Conservation (phyloP, 1,284 basidiomycete species). For the Trichosporon sp. region DNA sequence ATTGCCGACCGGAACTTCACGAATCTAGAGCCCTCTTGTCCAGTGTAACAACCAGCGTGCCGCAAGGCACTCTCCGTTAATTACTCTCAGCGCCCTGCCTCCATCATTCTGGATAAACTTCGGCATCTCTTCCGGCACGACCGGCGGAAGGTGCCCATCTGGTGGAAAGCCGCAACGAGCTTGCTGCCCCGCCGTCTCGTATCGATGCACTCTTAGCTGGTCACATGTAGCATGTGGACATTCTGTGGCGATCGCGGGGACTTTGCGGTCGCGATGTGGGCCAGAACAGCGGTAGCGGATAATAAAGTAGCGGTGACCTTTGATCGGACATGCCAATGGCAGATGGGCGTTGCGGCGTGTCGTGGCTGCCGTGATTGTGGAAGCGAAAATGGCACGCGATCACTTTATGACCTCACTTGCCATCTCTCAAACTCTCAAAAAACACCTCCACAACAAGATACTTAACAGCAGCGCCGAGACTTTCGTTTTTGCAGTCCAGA, state of each 20-base stretch:
- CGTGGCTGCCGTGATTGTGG: neutral
- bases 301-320: neutral
- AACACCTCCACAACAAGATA: neutral
- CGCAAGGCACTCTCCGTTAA: too few species aligned
- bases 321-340: neutral
- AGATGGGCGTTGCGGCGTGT: neutral
- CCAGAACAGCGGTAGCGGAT: neutral
- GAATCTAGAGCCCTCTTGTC: too few species aligned
- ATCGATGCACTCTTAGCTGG: neutral
- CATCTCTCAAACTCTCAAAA: neutral
- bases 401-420: neutral
- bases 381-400: neutral
- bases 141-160: neutral
- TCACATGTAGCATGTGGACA: neutral
- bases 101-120: neutral
- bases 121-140: neutral
- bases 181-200: neutral
- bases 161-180: neutral
- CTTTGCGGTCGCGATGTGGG: neutral
- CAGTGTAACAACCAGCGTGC: neutral
- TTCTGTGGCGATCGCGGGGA: neutral
- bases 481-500: neutral
- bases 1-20: neutral
- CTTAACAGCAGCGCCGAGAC: neutral
- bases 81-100: neutral